A percentile compares a stretch with the other conserved stretches of the same genome.
Conservation (phyloP, 768 basidiomycete genomes). For the Tylopilus cervinicoccineus region DNA sequence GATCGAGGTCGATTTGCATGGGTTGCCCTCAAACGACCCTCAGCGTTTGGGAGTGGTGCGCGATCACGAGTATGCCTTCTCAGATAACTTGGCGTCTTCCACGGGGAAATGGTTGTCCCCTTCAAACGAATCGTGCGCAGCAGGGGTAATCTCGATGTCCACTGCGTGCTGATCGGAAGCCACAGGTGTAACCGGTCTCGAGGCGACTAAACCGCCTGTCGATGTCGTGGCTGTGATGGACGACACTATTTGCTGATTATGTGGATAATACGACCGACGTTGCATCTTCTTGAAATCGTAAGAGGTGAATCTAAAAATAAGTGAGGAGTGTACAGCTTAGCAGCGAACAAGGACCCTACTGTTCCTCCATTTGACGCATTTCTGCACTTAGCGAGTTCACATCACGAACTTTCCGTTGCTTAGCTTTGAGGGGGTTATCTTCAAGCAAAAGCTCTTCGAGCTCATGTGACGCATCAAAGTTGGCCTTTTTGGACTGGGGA, state of each 20-base stretch:
- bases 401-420: constrained; percentile 89
- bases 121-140: constrained; percentile 41
- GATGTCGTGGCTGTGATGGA: constrained; percentile 74
- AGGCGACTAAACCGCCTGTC: constrained; percentile 64
- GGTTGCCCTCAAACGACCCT: not conserved
- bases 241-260: constrained; percentile 61
- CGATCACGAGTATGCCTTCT: constrained; percentile 49
- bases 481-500: constrained; percentile 90
- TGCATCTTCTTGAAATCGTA: constrained; percentile 94
- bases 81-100: constrained; percentile 39
- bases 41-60: not conserved
- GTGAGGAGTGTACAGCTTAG: not conserved
- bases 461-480: constrained; percentile 98
- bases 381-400: constrained; percentile 76
- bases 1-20: constrained; percentile 11
- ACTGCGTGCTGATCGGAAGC: constrained; percentile 42
- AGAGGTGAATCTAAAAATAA: constrained; percentile 64
- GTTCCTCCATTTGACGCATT: constrained; percentile 98
- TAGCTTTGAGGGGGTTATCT: constrained; percentile 95
- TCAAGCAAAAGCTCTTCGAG: constrained; percentile 93
- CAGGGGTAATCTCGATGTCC: constrained; percentile 38
- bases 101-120: constrained; percentile 36
- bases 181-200: constrained; percentile 70
- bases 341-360: constrained; percentile 48
- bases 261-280: constrained; percentile 86